Conservation (phyloP, 2,329 filamentous ascomycete species). For the Graphilbum fragrans region DNA sequence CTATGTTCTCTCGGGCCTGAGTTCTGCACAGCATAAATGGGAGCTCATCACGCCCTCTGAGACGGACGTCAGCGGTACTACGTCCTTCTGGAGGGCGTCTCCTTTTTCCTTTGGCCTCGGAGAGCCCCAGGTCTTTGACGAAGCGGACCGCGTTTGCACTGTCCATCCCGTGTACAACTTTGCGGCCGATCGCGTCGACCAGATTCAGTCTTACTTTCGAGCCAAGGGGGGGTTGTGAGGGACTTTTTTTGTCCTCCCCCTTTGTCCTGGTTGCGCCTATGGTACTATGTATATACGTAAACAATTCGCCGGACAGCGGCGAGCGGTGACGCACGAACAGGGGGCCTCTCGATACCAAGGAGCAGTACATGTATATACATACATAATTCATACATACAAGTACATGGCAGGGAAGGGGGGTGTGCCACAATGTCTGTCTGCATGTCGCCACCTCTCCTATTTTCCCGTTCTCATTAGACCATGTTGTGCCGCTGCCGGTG, state of each 20-base stretch:
- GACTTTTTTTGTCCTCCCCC: no score
- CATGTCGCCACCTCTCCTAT: no score
- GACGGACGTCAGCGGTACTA: slow-evolving; percentile 14
- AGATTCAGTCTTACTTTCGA: slow-evolving; percentile 53
- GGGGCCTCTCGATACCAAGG: no score
- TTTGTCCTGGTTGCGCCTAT: no score
- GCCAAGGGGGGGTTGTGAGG: slow-evolving; percentile 42
- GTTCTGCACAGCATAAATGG: slow-evolving; percentile 64
- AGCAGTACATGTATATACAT: no score
- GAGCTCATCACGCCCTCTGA: slow-evolving; percentile 24
- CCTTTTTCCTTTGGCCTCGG: slow-evolving; percentile 38
- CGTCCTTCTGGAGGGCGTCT: slow-evolving; percentile 27
- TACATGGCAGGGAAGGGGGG: no score
- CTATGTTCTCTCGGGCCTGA: slow-evolving; percentile 80
- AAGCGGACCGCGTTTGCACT: slow-evolving; percentile 54
- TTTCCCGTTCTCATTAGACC: no score
- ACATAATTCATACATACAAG: no score
- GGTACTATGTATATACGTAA: no score
- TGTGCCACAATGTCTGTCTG: no score
- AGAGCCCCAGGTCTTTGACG: slow-evolving; percentile 54
- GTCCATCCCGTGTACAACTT: slow-evolving; percentile 82
- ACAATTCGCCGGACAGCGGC: background rate
- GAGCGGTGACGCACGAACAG: no score
- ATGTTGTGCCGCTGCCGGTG: no score
- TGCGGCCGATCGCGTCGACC: slow-evolving; percentile 55